These are phyloP conservation scores for Diutina catenulata DNA, from an alignment of 1,139 yeast species.

Conservation along the genomic window DNA sequence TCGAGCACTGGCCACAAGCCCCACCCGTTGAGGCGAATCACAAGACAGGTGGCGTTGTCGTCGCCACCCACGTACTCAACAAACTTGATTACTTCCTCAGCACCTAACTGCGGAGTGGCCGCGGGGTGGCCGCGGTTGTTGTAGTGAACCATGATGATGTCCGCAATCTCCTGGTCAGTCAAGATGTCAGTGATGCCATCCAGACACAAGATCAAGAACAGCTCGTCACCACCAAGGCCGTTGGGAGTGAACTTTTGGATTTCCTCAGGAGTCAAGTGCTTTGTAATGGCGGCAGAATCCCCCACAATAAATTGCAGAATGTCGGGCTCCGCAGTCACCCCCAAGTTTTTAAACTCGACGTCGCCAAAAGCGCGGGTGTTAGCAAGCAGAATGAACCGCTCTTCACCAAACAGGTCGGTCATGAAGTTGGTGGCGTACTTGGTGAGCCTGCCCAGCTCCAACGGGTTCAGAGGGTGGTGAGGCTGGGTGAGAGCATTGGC, in stretches of 20 bases:
- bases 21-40: constrained; percentile 80
- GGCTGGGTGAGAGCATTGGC: constrained; percentile 70
- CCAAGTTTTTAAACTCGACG: constrained; percentile 62
- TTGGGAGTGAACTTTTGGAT: constrained; percentile 31
- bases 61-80: constrained; percentile 85
- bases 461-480: constrained; percentile 82
- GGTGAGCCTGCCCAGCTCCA: constrained; percentile 62
- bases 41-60: constrained; percentile 87
- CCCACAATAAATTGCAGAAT: constrained; percentile 57
- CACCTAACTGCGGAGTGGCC: constrained; percentile 80
- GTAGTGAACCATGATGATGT: constrained; percentile 63
- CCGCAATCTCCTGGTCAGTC: constrained; percentile 87
- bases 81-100: constrained; percentile 73
- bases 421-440: constrained; percentile 60
- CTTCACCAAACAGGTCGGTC: constrained; percentile 92
- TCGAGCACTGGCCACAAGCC: constrained; percentile 82
- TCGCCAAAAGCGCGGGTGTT: constrained; percentile 95
- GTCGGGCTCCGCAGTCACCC: constrained; percentile 90
- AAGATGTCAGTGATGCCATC: constrained; percentile 81
- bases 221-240: constrained; percentile 66
- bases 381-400: constrained; percentile 72
- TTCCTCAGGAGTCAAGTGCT: constrained; percentile 26
- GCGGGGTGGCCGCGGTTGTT: constrained; percentile 51
- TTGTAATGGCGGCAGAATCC: constrained; percentile 23
- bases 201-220: constrained; percentile 63